Evolutionary conservation across 495 filamentous ascomycete species (phyloP), one percentile per base, ranked within the genome.

Genomic region (Acidiella bohemica): DNA sequence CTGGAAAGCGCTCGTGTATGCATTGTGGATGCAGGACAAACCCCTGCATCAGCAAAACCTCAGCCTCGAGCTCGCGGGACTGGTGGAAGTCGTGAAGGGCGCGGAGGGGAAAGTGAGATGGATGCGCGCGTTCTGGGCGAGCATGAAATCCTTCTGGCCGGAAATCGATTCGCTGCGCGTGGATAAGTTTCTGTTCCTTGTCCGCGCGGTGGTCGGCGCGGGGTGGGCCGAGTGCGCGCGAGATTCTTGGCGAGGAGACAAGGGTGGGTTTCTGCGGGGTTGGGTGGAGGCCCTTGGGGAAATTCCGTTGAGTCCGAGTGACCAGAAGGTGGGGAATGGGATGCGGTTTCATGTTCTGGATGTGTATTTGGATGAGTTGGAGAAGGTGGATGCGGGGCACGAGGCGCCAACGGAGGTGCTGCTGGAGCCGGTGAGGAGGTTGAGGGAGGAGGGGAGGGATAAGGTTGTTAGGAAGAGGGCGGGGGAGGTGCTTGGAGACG

Each of bases 1-100:
- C 45, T 94, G 87, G 85, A 94, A 93, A 61, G 90, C 88, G 25
- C 75, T 97, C 18, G 96, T 92, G 66, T 96, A 81, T 71, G 90
- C 85, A 78, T 75, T 94, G 59, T 94, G 84, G 78, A 88, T 93
- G 78, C 84, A 78, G 58, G 87, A 94, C 63, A 82, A 82, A 35
- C 80, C 85, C 14, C 66, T 78, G 43, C 75, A 81, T 9, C 88
- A 95, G 67, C 88, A 93, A 70, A 74, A 72, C 23, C 80, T 96
- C 34, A 76, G 78, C 53, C 61, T 65, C 40, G 75, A 84, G 33
- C 80, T 96, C 34, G 81, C 90, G 35, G 64, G 64, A 22, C 76
- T 95, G 35, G 61, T 86, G 27, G 64, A 69, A 36, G 63, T 73
- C 12, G 69, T 93, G 23, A 75, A 75, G 18, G 55, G 66, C 10